Evolutionary conservation across 2,329 filamentous ascomycete genomes (phyloP), one percentile per base, ranked within the genome.

Genomic region (Exophiala alcalophila): DNA sequence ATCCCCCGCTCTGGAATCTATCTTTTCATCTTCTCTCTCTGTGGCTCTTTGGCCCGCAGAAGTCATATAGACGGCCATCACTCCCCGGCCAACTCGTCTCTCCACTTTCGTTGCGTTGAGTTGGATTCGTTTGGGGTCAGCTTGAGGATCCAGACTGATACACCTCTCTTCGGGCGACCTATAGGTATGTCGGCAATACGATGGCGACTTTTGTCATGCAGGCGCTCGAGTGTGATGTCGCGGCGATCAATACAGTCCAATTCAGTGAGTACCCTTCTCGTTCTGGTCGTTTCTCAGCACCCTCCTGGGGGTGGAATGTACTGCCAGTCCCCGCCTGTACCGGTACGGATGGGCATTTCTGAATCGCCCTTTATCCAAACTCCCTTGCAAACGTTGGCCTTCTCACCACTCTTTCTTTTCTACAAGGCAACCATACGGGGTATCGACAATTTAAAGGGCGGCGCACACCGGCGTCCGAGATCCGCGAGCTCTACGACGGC

Each of bases 121-220:
- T n/a, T n/a, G n/a, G n/a, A n/a, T n/a, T n/a, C n/a, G n/a, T n/a
- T n/a, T n/a, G n/a, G n/a, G n/a, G n/a, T n/a, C n/a, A n/a, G n/a
- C n/a, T n/a, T n/a, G n/a, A n/a, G n/a, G n/a, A n/a, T n/a, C n/a
- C n/a, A n/a, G n/a, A n/a, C n/a, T n/a, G n/a, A n/a, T n/a, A n/a
- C n/a, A n/a, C n/a, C n/a, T n/a, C 29, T 11, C 23, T 29, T 12
- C 27, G n/a, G 11, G 21, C n/a, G 3, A 23, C 11, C 27, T 12
- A 51, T 64, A 95, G 92, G 63, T 91, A 96, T 76, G 92, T 98
- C 55, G 92, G 92, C 37, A 98, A 98, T 65, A 95, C 91, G 59
- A 95, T 98, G 74, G 90, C 90, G 28, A 89, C 89, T 1, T 94
- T 95, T 61, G 87, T 90, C 54, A 84, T 98, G 76, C 91, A 98